These are phyloP conservation scores for Solanum tacnaense DNA, from an alignment of 257 asterid genomes.

Conservation along the genomic window DNA sequence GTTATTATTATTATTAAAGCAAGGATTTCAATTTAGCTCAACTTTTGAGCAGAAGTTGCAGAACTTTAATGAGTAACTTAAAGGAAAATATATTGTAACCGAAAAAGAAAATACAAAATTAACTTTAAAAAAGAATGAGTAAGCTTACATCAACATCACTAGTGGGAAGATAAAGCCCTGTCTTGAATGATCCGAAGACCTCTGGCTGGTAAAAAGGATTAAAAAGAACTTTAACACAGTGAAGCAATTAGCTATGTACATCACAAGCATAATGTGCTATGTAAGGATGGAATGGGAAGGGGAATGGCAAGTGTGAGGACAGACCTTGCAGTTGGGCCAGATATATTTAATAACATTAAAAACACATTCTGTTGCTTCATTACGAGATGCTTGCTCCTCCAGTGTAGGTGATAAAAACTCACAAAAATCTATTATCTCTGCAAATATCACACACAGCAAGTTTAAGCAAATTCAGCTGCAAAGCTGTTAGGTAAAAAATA, in stretches of 20 bases:
- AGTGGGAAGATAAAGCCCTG: constrained; percentile 94
- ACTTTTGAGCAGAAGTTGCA: background rate
- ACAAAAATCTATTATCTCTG: constrained; percentile 94
- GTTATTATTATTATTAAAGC: background rate
- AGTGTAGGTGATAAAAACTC: constrained; percentile 85
- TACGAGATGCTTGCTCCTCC: constrained; percentile 67
- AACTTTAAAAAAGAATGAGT: background rate
- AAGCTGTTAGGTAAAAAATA: background rate
- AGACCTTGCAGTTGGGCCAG: constrained; percentile 86
- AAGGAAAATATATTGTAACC: background rate
- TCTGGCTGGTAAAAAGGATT: constrained; percentile 53
- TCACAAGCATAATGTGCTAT: background rate
- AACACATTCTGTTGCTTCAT: constrained; percentile 69
- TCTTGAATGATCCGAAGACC: constrained; percentile 91
- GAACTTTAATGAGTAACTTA: background rate
- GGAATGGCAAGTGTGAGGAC: background rate
- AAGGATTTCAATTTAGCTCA: background rate
- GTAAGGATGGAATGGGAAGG: background rate
- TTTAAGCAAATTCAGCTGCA: background rate
- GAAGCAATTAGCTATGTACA: background rate
- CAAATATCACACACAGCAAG: background rate
- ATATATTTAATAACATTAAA: constrained; percentile 68
- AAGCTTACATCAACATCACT: constrained; percentile 87
- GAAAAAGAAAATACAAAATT: background rate
- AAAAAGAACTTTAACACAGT: background rate